These are phyloP conservation scores for Teratosphaeria gauchensis DNA, from an alignment of 2,329 filamentous ascomycete species.

Conservation along the genomic window DNA sequence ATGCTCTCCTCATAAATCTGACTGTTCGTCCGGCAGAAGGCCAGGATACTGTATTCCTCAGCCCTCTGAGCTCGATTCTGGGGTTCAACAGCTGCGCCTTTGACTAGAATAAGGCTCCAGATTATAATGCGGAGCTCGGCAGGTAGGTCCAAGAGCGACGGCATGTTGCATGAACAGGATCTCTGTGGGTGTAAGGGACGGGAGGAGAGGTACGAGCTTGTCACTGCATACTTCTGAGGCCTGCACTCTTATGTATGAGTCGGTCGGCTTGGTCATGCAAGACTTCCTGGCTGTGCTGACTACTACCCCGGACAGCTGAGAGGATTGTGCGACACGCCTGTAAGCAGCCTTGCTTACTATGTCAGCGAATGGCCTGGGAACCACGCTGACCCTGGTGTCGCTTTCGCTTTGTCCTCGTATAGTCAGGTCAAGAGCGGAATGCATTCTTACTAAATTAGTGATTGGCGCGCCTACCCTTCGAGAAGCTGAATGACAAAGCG, in stretches of 20 bases:
- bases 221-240: no score
- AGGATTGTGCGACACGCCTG: background rate
- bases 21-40: background rate
- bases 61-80: background rate
- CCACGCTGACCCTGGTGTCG: background rate
- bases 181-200: background rate
- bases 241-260: background rate
- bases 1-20: background rate
- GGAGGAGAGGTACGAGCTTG: background rate
- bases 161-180: background rate
- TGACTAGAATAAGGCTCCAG: background rate
- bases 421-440: background rate
- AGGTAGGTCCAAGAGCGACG: background rate
- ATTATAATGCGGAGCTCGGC: background rate
- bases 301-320: background rate
- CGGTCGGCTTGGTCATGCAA: background rate
- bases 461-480: no score
- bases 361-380: background rate
- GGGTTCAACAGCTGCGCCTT: background rate
- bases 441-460: background rate
- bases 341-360: background rate
- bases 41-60: background rate
- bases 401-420: background rate
- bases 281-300: background rate
- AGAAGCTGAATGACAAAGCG: no score